Evolutionary conservation across 768 basidiomycete species (phyloP), one percentile per base, ranked within the genome.

Genomic region (Daedalea quercina): DNA sequence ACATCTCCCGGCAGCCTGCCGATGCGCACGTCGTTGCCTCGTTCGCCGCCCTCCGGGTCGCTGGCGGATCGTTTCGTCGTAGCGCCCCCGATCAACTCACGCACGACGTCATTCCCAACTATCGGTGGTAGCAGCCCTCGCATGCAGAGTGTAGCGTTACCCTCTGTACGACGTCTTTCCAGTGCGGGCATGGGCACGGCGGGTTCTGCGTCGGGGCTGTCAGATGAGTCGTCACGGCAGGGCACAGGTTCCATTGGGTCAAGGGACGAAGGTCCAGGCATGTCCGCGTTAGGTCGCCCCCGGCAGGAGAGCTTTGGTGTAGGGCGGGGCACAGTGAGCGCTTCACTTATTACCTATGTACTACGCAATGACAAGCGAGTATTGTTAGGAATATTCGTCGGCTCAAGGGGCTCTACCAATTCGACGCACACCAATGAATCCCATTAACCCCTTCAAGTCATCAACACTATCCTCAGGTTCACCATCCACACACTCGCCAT

Each of bases 231-330:
- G 17, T 60, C 72, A 2, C 65, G 71, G 20, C 70, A 69, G 44
- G 71, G 70, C 22, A 65, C 65, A 13, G 69, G 69, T 31, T 64
- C 69, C 8, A 56, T 64, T 11, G 70, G 72, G 13, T 61, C 64
- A 6, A 67, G 71, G 34, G 75, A 75, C 31, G 75, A 76, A 9
- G 50, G 53, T 15, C 61, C 44, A 49, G 43, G 49, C 19, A 55
- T 63, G 2, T 68, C 71, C 3, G 67, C 74, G 3, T 55, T 73
- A 23, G 71, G 58, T 19, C 73, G 81, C 37, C 61, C 79, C 9
- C 67, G 82, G 51, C 77, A 61, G 59, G 81, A 82, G 60, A 81
- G 79, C 60, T 62, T 74, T 33, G 67, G 69, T 51, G 66, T 68
- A 45, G 67, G 65, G 49, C 66, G 72, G 46, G 65, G 70, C 41